These are phyloP conservation scores for Crepidotus variabilis DNA, from an alignment of 768 basidiomycete genomes.

Conservation along the genomic window DNA sequence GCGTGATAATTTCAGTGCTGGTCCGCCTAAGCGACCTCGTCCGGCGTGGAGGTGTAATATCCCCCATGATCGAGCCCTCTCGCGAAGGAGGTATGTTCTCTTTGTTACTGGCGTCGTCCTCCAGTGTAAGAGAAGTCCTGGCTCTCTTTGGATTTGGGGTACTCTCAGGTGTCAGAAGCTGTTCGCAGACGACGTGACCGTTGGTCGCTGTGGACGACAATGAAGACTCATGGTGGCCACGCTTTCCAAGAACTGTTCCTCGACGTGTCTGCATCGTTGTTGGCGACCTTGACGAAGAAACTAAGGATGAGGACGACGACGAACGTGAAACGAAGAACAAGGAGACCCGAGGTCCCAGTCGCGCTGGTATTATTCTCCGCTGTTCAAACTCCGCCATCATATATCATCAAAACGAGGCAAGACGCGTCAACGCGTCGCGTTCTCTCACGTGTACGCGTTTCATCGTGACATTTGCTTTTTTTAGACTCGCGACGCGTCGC, in stretches of 20 bases:
- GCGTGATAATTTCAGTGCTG: conserved; percentile 32
- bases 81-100: conserved; percentile 72
- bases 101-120: conserved; percentile 66
- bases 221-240: conserved; percentile 34
- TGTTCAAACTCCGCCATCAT: conserved; percentile 33
- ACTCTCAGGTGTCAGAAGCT: conserved; percentile 56
- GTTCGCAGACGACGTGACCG: conserved; percentile 28
- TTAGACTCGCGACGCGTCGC: conserved; percentile 9
- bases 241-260: conserved; percentile 51
- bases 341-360: conserved; percentile 7
- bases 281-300: conserved; percentile 13
- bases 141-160: conserved; percentile 67
- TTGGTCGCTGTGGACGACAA: conserved; percentile 17
- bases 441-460: conserved; percentile 31
- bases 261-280: conserved; percentile 39
- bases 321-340: conserved; percentile 21
- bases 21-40: conserved; percentile 36
- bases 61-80: conserved; percentile 29
- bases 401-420: conserved; percentile 25
- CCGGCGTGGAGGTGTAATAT: conserved; percentile 33
- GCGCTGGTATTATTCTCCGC: conserved; percentile 19
- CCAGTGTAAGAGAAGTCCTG: conserved; percentile 37
- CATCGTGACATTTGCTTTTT: neutral
- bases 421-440: conserved; percentile 28
- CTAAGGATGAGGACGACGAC: conserved; percentile 15